Conservation (phyloP, 2,329 filamentous ascomycete species). For the Davidsoniella australis region DNA sequence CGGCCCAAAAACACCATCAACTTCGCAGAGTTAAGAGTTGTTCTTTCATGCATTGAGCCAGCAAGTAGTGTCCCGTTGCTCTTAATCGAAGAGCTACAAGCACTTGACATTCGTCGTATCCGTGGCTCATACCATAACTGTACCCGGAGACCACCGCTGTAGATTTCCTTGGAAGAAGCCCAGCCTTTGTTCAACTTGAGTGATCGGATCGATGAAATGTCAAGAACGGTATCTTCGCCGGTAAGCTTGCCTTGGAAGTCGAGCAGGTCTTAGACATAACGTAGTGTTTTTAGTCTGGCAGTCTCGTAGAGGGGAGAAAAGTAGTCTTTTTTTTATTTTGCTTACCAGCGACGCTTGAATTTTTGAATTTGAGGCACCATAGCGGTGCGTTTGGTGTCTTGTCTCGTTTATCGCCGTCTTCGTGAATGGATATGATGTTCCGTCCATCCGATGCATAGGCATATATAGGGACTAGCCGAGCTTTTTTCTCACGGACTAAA, state of each 20-base stretch:
- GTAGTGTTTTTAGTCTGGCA: too few relatives aligned
- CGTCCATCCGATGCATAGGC: constrained; percentile 2
- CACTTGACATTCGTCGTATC: neutral
- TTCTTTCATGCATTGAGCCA: neutral
- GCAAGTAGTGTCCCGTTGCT: neutral
- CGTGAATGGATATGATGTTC: constrained; percentile 3
- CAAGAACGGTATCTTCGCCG: constrained; percentile 3
- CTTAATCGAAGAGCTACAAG: neutral
- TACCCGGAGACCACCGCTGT: constrained; percentile 2
- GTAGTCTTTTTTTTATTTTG: neutral
- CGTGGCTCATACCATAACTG: constrained; percentile 6
- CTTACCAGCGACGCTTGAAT: neutral
- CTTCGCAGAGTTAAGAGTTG: neutral
- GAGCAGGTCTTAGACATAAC: neutral
- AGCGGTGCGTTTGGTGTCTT: neutral
- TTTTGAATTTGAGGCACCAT: constrained; percentile 3
- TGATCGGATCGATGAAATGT: constrained; percentile 5
- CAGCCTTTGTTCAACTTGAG: neutral
- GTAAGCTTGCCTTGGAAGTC: constrained; percentile 5
- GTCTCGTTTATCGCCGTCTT: neutral
- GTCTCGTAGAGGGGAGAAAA: neutral
- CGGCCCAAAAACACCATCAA: constrained; percentile 1
- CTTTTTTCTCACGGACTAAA: constrained; percentile 1
- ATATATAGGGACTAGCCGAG: neutral
- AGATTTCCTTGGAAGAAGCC: neutral